Evolutionary conservation across 1,284 basidiomycete genomes (phyloP), one percentile per base, ranked within the genome.

Genomic region (Golubevia pallescens): DNA sequence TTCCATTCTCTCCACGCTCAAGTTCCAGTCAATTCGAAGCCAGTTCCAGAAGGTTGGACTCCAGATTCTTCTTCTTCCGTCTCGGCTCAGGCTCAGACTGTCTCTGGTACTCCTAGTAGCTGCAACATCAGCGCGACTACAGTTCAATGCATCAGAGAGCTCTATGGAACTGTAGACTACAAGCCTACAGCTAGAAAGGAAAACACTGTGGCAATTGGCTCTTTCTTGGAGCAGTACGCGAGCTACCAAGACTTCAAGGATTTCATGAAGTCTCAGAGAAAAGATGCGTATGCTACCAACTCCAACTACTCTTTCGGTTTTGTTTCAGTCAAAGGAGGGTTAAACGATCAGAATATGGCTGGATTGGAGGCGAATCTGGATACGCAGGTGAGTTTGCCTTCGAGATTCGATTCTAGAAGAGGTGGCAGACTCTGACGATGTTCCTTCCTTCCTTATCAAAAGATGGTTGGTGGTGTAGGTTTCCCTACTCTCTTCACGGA

Each of bases 331-430:
- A 62, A 69, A 21, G 73, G 73, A 20, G 78, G 72, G 5, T 58
- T 63, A 6, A 77, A 81, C 65, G 34, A 56, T 48, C 80, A 83
- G 70, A 68, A 59, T 21, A 48, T 48, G 42, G 13, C 80, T 13
- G 77, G 75, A 23, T 62, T n/a, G n/a, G 80, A 83, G 66, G 80
- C 79, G 21, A 76, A 78, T 66, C 58, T 83, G 58, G 80, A 83
- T 56, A 70, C 42, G 8, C 42, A 48, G 42, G 42, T 48, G 42
- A 48, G 42, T 48, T 48, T 48, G 42, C 16, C 42, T 48, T 28
- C 28, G 28, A 28, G 28, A 28, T 28, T 28, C 28, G 28, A 28
- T 28, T 28, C 28, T 28, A 28, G 28, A 28, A 28, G 28, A 28
- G 28, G 28, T 28, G 28, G 28, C 28, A 28, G 28, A 28, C 28